Percentiles rank a stretch among this genome's conserved stretches.
phyloP scores from a whole-genome alignment of 176 grass and related monocot species.

The Musa acuminata region DNA sequence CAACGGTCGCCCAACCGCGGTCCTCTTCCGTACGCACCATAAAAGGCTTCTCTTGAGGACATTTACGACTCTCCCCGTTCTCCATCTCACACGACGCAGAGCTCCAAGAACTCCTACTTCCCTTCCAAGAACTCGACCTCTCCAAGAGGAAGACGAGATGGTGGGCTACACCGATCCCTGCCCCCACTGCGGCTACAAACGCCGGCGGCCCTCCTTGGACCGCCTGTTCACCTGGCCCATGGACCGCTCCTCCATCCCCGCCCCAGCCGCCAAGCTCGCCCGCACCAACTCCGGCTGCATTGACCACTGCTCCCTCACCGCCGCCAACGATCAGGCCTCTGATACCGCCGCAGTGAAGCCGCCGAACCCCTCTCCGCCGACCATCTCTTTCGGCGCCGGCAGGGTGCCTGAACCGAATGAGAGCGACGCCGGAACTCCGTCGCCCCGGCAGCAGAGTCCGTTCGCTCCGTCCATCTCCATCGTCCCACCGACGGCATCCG shows the following conservation, averaged over 20 bases:
- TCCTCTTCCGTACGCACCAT: too few relatives aligned
- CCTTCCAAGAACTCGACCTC: too few relatives aligned
- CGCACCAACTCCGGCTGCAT: neutral
- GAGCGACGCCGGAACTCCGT: neutral
- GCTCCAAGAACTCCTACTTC: too few relatives aligned
- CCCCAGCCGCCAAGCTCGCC: neutral
- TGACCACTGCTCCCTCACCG: too few relatives aligned
- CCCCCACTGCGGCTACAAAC: slow-evolving; percentile 2
- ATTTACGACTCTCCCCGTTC: too few relatives aligned
- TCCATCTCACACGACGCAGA: too few relatives aligned
- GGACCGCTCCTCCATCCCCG: neutral
- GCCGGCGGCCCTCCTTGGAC: slow-evolving; percentile 2
- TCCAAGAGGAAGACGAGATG: neutral
- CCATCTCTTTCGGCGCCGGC: neutral
- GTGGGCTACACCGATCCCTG: slow-evolving; percentile 2
- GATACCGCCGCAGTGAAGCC: too few relatives aligned
- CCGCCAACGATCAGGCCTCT: too few relatives aligned
- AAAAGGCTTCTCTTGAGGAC: too few relatives aligned
- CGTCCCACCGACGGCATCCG: neutral
- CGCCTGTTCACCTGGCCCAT: neutral
- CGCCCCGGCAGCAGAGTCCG: neutral
- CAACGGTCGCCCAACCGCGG: too few relatives aligned
- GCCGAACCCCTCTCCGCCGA: neutral
- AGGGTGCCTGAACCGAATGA: neutral
- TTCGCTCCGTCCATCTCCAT: neutral